Base-by-base conservation (phyloP, 106 monocot genomes). In the Gastrodia elata region DNA sequence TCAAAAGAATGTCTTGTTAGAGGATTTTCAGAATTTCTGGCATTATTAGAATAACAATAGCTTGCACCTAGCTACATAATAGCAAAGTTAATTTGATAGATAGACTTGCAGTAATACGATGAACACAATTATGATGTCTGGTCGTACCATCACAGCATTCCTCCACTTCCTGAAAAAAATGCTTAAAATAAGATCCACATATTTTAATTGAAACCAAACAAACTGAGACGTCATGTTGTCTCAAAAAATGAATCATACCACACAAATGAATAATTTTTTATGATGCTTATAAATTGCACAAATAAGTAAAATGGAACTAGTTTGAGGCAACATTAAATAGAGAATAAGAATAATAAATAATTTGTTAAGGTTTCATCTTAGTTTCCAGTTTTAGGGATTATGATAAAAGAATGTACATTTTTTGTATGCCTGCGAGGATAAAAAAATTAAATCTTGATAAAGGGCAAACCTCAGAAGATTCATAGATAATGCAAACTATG, bases 81-180 rank as follows among this genome's bases (percentile, higher is more conserved):
- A 15, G 22, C 27, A 32, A 61, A 61, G 32, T 61, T 61, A 61
- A 61, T 61, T 61, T 18, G 61, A 61, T 61, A 61, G 11, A 1
- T 61, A 10, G 61, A 61, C 32, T 32, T 61, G 61, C 27, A 61
- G 13, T 30, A 30, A 32, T 14, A 61, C 27, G 30, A 61, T 61
- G 61, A 61, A 61, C 30, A 61, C 32, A 11, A 30, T 30, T 13
- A 61, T 32, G 22, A 22, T 52, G 20, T 22, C 22, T 6, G 32
- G 32, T 11, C 32, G 32, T 61, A 61, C 61, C 61, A 61, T 61
- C 6, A 32, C 28, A 61, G 13, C 11, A 27, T 32, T 13, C 61
- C 32, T 61, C 61, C 61, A 61, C 13, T 61, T 61, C 61, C 61
- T 61, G 61, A 61, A 61, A 61, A 30, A 61, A 0, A 32, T 30